Percentiles rank a stretch among this genome's conserved stretches.
These are phyloP conservation scores for Phycomyces nitens DNA, from an alignment of 192 early-diverging fungal genomes.

Conservation along the genomic window DNA sequence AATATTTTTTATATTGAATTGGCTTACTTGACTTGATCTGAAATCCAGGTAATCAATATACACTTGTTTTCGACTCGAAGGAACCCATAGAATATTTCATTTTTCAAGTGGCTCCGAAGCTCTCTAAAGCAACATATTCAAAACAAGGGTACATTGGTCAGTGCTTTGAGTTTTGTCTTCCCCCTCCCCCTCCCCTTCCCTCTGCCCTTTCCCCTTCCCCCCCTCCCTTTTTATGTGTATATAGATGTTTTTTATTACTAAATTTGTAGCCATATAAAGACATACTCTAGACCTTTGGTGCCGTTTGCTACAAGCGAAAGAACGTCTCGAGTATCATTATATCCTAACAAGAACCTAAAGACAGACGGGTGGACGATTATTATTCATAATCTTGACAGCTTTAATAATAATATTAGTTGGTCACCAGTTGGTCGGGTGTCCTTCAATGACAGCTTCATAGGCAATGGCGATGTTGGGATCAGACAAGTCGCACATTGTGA, in stretches of 20 bases:
- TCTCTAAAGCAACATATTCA: constrained; percentile 37
- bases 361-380: no score
- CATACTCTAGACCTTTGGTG: constrained; percentile 43
- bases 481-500: constrained; percentile 53
- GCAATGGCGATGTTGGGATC: constrained; percentile 54
- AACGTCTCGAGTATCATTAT: constrained; percentile 60
- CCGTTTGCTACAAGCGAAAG: constrained; percentile 59
- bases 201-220: no score
- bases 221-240: no score
- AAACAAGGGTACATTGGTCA: no score
- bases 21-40: constrained; percentile 40
- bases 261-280: background rate
- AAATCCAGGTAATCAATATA: constrained; percentile 54
- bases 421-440: constrained; percentile 58
- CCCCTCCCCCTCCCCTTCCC: no score
- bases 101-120: constrained; percentile 44
- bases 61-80: constrained; percentile 52
- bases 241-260: no score
- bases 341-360: constrained; percentile 58
- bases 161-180: no score
- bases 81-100: constrained; percentile 58
- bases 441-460: constrained; percentile 54
- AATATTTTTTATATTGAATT: no score
- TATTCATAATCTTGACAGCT: no score
- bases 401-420: background rate